A percentile compares a stretch with the other conserved stretches of the same genome.
Conservation (phyloP, 176 grass and related monocot species). For the Poa pratensis region DNA sequence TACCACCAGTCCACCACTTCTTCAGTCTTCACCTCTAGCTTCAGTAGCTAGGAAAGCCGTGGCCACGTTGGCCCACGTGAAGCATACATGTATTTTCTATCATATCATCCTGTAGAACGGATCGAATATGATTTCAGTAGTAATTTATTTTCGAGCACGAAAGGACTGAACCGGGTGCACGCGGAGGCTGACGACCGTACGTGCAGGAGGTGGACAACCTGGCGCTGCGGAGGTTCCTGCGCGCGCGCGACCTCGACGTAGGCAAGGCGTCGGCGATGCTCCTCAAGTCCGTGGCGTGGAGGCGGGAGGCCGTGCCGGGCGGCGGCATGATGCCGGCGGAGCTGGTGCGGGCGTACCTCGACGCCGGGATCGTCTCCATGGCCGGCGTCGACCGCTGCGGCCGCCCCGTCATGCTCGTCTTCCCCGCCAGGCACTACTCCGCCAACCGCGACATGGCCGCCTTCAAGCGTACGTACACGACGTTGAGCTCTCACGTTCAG, state of each 20-base stretch:
- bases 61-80: too few relatives aligned
- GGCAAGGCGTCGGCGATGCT: constrained; percentile 69
- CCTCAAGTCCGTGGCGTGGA: constrained; percentile 71
- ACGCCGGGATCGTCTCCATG: constrained; percentile 49
- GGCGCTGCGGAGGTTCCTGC: constrained; percentile 75
- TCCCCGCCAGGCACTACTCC: constrained; percentile 59
- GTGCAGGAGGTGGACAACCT: constrained; percentile 77
- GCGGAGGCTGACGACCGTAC: background rate
- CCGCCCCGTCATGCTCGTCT: constrained; percentile 55
- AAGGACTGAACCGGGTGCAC: background rate
- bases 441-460: constrained; percentile 66
- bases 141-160: background rate
- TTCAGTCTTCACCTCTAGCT: too few relatives aligned
- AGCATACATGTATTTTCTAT: too few relatives aligned
- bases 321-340: constrained; percentile 60
- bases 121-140: too few relatives aligned
- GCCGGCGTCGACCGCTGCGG: constrained; percentile 68
- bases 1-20: too few relatives aligned
- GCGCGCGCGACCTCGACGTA: constrained; percentile 65
- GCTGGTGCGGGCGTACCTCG: constrained; percentile 47
- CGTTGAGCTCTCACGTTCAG: too few relatives aligned
- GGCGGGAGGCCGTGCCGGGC: constrained; percentile 56
- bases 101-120: too few relatives aligned
- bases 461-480: constrained; percentile 57
- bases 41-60: too few relatives aligned